Evolutionary conservation across 177 flowering plant species (phyloP).

Genomic region (Vitis hybrid): DNA sequence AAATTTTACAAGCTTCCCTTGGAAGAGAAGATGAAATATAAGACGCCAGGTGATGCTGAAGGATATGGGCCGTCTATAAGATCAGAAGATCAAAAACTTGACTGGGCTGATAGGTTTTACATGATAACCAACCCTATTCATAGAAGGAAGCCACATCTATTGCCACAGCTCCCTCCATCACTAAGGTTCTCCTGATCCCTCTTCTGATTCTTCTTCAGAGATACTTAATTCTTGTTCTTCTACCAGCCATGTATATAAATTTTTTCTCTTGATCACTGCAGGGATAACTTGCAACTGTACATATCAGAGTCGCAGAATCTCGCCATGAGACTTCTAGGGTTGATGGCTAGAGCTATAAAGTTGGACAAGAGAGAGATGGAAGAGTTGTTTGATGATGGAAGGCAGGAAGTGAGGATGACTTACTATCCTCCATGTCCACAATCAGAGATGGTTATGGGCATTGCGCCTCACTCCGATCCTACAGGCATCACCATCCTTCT

Average conservation of each 20-base stretch:
- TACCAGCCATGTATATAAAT: no score
- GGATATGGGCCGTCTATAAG: conserved; percentile 28
- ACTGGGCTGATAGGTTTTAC: conserved; percentile 33
- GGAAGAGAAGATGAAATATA: conserved; percentile 31
- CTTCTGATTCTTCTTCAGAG: not conserved
- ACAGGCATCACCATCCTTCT: conserved; percentile 39
- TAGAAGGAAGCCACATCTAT: conserved; percentile 33
- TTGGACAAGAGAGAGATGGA: conserved; percentile 22
- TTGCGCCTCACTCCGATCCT: conserved; percentile 45
- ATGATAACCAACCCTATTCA: conserved; percentile 30
- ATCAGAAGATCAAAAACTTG: conserved; percentile 19
- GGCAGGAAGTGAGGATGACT: conserved; percentile 38
- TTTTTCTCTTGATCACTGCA: not conserved
- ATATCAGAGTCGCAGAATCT: conserved; percentile 22
- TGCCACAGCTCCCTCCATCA: conserved; percentile 41
- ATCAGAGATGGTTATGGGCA: conserved; percentile 39
- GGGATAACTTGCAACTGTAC: conserved; percentile 36
- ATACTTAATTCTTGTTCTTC: no score
- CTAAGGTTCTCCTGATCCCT: conserved; percentile 22
- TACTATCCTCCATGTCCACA: conserved; percentile 55
- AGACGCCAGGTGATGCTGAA: conserved; percentile 23
- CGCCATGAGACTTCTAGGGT: conserved; percentile 19
- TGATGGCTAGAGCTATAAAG: conserved; percentile 22
- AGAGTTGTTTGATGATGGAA: conserved; percentile 34
- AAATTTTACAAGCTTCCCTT: conserved; percentile 31